phyloP scores from a whole-genome alignment of 2,329 filamentous ascomycete genomes.

The Periglandula ipomoeae region DNA sequence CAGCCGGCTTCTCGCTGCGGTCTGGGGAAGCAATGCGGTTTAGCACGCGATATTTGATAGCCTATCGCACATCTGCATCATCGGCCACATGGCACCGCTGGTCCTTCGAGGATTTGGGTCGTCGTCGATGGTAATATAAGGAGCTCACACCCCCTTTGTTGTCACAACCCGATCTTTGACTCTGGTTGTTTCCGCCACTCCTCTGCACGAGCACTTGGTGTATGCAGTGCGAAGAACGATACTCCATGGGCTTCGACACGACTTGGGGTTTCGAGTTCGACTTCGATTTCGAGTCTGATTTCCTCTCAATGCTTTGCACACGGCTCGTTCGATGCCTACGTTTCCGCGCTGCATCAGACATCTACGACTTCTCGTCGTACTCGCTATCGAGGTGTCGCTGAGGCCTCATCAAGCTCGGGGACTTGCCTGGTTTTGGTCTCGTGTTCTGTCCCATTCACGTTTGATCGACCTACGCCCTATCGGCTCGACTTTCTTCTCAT shows the following conservation, averaged over 20 bases:
- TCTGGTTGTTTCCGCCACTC: neutral
- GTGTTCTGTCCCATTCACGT: too few relatives aligned
- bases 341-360: neutral
- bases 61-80: neutral
- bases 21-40: too few relatives aligned
- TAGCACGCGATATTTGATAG: too few relatives aligned
- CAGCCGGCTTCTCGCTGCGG: neutral
- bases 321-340: neutral
- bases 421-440: too few relatives aligned
- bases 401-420: neutral
- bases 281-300: too few relatives aligned
- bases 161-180: neutral
- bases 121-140: neutral
- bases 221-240: too few relatives aligned
- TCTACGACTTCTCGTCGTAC: neutral
- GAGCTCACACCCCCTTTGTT: neutral
- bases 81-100: neutral
- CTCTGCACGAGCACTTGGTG: neutral
- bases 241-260: too few relatives aligned
- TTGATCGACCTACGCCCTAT: neutral
- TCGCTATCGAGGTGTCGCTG: neutral
- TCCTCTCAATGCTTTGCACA: neutral
- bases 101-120: neutral
- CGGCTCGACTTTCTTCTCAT: neutral
- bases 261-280: too few relatives aligned